Evolutionary conservation across 179 eudicot species (phyloP), one percentile per base, ranked within the genome.

Genomic region (Corrigiola litoralis): DNA sequence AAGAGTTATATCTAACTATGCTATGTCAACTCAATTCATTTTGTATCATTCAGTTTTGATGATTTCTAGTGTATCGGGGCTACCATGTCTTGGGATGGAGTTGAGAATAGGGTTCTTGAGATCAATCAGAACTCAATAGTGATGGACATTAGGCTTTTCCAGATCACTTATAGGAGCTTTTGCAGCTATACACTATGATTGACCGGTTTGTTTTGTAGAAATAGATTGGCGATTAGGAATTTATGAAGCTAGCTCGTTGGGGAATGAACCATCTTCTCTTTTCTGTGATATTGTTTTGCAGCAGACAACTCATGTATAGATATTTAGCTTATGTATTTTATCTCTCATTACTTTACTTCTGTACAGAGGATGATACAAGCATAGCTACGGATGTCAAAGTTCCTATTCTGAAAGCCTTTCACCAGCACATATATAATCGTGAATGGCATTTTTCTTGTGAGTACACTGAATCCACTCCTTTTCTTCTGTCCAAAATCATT

Each of bases 291-390:
- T 62, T 20, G 20, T 47, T 33, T 12, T 29, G 54, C 14, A 6
- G 11, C 21, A 55, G 33, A 11, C 37, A 28, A 11, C 5, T 6
- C 36, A 33, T 34, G 34, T 13, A 46, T 6, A 4, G 13, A 23
- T 21, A 20, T 16, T 16, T 23, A 13, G 36, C 28, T 32, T 41
- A 46, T 37, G 23, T 23, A 23, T 8, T 6, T 46, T 69, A 23
- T 63, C 32, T 33, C 11, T 66, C 1, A 47, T 47, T 24, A 53
- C 24, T 45, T 46, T 45, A 20, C 36, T 71, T 31, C 34, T 81
- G 56, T 69, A 28, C 82, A 92, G 98, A 92, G 96, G 98, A 92
- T 76, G 98, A 92, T 70, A 90, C 94, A 16, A 90, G 98, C 84
- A 80, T 92, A 70, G 72, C 73, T 13, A 71, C 84, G 27, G 95